These are phyloP conservation scores for Sanghuangporus weigelae DNA, from an alignment of 1,284 basidiomycete genomes.

Conservation along the genomic window DNA sequence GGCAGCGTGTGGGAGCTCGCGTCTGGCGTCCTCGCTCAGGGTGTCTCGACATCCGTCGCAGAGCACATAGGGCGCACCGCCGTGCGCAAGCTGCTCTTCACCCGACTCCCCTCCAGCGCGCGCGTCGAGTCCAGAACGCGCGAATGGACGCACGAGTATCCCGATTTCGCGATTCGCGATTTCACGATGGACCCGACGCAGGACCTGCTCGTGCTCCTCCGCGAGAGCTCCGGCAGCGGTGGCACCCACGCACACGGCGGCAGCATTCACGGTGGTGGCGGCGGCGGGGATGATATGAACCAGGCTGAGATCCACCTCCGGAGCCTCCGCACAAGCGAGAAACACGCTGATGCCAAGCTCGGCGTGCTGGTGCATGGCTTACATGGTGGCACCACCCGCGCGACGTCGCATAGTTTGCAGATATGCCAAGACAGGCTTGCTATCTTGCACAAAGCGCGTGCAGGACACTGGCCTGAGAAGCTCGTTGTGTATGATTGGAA, in stretches of 20 bases:
- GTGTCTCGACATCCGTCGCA: slow-evolving; percentile 27
- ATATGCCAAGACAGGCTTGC: slow-evolving; percentile 44
- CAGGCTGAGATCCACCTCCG: slow-evolving; percentile 1
- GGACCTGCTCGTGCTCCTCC: slow-evolving; percentile 49
- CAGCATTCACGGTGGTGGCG: background rate
- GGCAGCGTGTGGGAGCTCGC: slow-evolving; percentile 48
- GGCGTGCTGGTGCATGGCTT: slow-evolving; percentile 6
- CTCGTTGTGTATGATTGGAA: slow-evolving; percentile 63
- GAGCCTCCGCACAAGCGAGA: slow-evolving; percentile 8
- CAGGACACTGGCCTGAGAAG: slow-evolving; percentile 31
- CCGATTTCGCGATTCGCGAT: slow-evolving; percentile 41
- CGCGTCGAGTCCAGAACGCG: slow-evolving; percentile 26
- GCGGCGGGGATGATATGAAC: background rate
- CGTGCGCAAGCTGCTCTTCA: slow-evolving; percentile 14
- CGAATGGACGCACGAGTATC: slow-evolving; percentile 40
- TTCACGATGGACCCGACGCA: slow-evolving; percentile 60
- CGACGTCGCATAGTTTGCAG: slow-evolving; percentile 41
- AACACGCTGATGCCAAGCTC: slow-evolving; percentile 9
- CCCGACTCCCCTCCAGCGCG: slow-evolving; percentile 13
- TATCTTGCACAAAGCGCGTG: slow-evolving; percentile 32
- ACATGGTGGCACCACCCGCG: slow-evolving; percentile 21
- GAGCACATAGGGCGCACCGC: slow-evolving; percentile 27
- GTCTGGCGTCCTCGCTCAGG: slow-evolving; percentile 53
- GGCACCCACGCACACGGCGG: background rate
- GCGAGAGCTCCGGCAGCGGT: background rate